These are phyloP conservation scores for Backusella tarrabulga DNA, from an alignment of 192 early-diverging fungal genomes.

Conservation along the genomic window DNA sequence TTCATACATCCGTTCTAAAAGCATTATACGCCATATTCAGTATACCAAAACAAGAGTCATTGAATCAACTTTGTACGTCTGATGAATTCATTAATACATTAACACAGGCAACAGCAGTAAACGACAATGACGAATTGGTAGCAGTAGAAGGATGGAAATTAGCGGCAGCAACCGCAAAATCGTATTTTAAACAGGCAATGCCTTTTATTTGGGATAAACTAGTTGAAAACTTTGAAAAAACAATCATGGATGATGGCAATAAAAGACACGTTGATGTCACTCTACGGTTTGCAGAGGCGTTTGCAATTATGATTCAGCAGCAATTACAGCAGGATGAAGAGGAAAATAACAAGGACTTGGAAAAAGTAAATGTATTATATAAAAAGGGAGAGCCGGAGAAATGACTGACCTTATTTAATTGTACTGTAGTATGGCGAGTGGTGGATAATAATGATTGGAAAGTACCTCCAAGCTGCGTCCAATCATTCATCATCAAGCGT, in stretches of 20 bases:
- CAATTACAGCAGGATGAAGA: not conserved
- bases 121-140: not conserved
- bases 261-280: not conserved
- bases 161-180: slow-evolving; percentile 35
- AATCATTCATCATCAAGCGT: slow-evolving; percentile 34
- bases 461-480: slow-evolving; percentile 44
- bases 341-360: not conserved
- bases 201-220: not conserved
- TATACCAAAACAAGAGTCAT: not conserved
- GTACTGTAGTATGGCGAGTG: slow-evolving; percentile 19
- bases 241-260: not conserved
- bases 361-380: not conserved
- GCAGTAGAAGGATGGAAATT: slow-evolving; percentile 42
- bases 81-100: not conserved
- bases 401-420: not conserved
- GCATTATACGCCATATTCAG: slow-evolving; percentile 4
- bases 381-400: not conserved
- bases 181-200: slow-evolving; percentile 18
- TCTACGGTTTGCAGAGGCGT: not conserved
- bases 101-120: not conserved
- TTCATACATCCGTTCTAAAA: slow-evolving; percentile 8
- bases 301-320: not conserved
- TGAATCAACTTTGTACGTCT: not conserved
- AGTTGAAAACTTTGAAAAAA: not conserved
- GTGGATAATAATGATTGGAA: slow-evolving; percentile 43